A percentile compares a stretch with the other conserved stretches of the same genome.
Evolutionary conservation across 805 yeast genomes (phyloP).

Genomic region (Yamadazyma sp.): DNA sequence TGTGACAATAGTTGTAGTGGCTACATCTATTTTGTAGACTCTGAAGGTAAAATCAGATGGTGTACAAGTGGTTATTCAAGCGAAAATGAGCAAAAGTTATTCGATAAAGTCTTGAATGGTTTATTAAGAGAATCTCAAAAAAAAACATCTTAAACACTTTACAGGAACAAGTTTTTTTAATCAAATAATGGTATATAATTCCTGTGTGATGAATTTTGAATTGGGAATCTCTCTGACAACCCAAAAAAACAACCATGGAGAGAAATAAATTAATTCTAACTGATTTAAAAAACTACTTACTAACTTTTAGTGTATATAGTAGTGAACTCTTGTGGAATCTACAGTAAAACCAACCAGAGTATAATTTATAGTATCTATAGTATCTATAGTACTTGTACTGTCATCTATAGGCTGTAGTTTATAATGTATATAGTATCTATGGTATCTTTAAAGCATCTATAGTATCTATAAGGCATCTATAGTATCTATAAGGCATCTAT

Average conservation of each 20-base stretch:
- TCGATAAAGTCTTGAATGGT: constrained; percentile 67
- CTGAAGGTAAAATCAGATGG: constrained; percentile 78
- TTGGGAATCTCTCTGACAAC: constrained; percentile 39
- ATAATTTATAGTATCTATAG: background rate
- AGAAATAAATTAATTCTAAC: constrained; percentile 17
- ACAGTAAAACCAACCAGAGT: too few species aligned
- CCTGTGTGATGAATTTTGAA: constrained; percentile 26
- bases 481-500: too few species aligned
- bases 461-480: too few species aligned
- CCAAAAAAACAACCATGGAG: constrained; percentile 25
- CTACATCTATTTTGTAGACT: constrained; percentile 75
- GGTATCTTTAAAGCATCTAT: too few species aligned
- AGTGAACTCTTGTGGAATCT: too few species aligned
- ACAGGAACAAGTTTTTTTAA: too few species aligned
- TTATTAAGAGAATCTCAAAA: constrained; percentile 44
- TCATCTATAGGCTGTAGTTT: too few species aligned
- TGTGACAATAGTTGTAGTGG: constrained; percentile 82
- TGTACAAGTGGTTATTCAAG: constrained; percentile 81
- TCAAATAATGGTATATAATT: background rate
- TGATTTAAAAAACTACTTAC: constrained; percentile 6
- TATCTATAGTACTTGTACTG: background rate
- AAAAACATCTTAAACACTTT: background rate
- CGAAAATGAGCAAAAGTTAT: constrained; percentile 56
- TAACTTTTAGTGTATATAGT: constrained; percentile 7
- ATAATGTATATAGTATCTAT: too few species aligned